Evolutionary conservation across 192 early-diverging fungal species (phyloP), one percentile per base, ranked within the genome.

Genomic region (Gamsiella multidivaricata): DNA sequence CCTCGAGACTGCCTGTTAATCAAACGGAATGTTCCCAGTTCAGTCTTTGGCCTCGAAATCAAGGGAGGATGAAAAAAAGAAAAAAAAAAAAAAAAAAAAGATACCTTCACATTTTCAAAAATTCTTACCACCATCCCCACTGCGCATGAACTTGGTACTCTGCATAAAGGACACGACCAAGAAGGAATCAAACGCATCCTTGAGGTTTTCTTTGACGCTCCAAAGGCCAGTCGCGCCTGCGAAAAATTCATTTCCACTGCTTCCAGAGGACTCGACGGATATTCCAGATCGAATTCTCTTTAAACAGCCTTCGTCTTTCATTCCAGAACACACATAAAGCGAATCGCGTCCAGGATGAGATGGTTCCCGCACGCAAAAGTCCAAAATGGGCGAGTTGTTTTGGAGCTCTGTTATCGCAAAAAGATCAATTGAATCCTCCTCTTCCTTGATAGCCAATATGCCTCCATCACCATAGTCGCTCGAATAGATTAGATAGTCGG

Each of bases 281-380:
- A 78, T 63, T 12, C 74, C 74, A 15, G 52, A 57, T 29, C 74
- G 74, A 11, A 69, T 50, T 23, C 61, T 36, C 42, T 58, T 55
- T 2, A 78, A 28, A 0, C 60, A 50, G 1, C 74, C 74, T 18
- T 64, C 65, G 1, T 25, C 29, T 33, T 61, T 78, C 74, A 78
- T 69, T 26, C 74, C 74, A 25, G 74, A 68, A 33, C 74, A 78
- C 5, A 47, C 41, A 50, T 33, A 78, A 0, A 78, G 49, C 8
- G 74, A 54, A 12, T 78, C 74, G 8, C 74, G 58, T 15, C 65
- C 74, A 1, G 74, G 74, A 10, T 64, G 25, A 5, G 32, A 20
- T 23, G 74, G 65, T 17, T 78, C 74, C 0, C 55, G 46, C 26
- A 39, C 47, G 36, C 74, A 78, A 49, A 78, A 78, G 36, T 78